Evolutionary conservation across 805 yeast genomes (phyloP).

Genomic region (Suhomyces tanzawaensis): DNA sequence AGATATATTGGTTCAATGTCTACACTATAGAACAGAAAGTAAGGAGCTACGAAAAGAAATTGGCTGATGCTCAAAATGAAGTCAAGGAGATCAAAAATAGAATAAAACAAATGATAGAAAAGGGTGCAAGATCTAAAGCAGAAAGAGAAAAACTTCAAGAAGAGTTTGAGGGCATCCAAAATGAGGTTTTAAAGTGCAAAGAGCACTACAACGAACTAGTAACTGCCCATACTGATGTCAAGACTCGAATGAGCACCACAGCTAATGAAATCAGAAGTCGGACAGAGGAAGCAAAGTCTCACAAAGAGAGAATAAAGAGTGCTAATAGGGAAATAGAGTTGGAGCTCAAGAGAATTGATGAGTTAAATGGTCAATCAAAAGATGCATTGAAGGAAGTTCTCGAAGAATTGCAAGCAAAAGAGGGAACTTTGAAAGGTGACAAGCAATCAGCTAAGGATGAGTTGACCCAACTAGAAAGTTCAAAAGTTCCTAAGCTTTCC

Average conservation of each 20-base stretch:
- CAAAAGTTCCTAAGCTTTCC: slow-evolving; percentile 1
- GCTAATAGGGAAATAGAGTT: slow-evolving; percentile 19
- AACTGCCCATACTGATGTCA: slow-evolving; percentile 24
- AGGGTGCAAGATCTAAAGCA: slow-evolving; percentile 15
- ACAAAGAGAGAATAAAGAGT: slow-evolving; percentile 11
- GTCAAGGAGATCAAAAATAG: slow-evolving; percentile 2
- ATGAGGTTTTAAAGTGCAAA: slow-evolving; percentile 3
- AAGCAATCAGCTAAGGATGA: slow-evolving; percentile 8
- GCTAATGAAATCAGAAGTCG: slow-evolving; percentile 15
- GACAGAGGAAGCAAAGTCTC: slow-evolving; percentile 12
- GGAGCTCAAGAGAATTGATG: slow-evolving; percentile 41
- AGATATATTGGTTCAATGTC: slow-evolving; percentile 43
- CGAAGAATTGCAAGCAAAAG: slow-evolving; percentile 20
- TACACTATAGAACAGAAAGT: slow-evolving; percentile 27
- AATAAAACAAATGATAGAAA: slow-evolving; percentile 5
- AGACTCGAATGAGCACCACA: slow-evolving; percentile 11
- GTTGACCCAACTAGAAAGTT: slow-evolving; percentile 13
- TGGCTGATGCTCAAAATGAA: neutral
- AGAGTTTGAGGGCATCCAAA: neutral
- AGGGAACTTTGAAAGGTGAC: slow-evolving; percentile 14
- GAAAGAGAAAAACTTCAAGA: slow-evolving; percentile 8
- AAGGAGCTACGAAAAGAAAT: slow-evolving; percentile 9
- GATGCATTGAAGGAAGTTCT: slow-evolving; percentile 27
- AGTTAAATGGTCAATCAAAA: slow-evolving; percentile 43
- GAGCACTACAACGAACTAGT: slow-evolving; percentile 9